A percentile compares a stretch with the other conserved stretches of the same genome.
These are phyloP conservation scores for Calonectria fujianensis DNA, from an alignment of 2,329 filamentous ascomycete genomes.

Conservation along the genomic window DNA sequence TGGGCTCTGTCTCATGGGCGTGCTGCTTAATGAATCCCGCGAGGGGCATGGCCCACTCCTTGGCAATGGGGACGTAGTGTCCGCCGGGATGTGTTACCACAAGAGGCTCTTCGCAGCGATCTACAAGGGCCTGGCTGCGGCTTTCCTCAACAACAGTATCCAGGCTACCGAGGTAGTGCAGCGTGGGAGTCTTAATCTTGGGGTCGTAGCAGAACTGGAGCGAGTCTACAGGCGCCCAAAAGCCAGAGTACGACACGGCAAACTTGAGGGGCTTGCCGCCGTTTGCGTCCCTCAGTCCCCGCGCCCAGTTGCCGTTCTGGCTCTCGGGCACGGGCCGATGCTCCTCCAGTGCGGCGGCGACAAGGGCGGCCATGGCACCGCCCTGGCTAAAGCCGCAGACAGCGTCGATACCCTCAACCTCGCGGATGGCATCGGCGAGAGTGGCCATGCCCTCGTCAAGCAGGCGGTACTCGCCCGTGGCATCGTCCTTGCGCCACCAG, in stretches of 20 bases:
- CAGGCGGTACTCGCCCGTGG: constrained; percentile 77
- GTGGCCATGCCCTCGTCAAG: constrained; percentile 80
- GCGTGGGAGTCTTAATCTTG: constrained; percentile 82
- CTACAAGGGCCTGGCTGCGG: constrained; percentile 79
- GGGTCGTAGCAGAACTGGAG: constrained; percentile 83
- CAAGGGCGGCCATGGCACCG: constrained; percentile 81
- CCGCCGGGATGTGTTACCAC: constrained; percentile 87
- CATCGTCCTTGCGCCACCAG: constrained; percentile 86
- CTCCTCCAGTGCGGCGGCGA: constrained; percentile 82
- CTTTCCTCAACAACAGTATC: constrained; percentile 92
- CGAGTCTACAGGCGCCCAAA: constrained; percentile 76
- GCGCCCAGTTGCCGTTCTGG: constrained; percentile 64
- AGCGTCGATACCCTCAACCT: constrained; percentile 83
- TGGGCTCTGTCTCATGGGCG: constrained; percentile 53
- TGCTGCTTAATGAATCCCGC: constrained; percentile 79
- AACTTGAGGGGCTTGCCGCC: constrained; percentile 75
- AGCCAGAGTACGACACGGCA: constrained; percentile 85
- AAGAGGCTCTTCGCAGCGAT: constrained; percentile 74
- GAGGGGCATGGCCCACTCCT: constrained; percentile 86
- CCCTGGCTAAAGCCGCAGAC: constrained; percentile 91
- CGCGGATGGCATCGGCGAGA: constrained; percentile 77
- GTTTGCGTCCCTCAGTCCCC: constrained; percentile 70
- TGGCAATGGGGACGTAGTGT: constrained; percentile 90
- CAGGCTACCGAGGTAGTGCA: constrained; percentile 89
- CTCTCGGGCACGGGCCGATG: constrained; percentile 54